A percentile compares a stretch with the other conserved stretches of the same genome.
phyloP scores from a whole-genome alignment of 345 rosid genomes.

The Erucastrum elatum region DNA sequence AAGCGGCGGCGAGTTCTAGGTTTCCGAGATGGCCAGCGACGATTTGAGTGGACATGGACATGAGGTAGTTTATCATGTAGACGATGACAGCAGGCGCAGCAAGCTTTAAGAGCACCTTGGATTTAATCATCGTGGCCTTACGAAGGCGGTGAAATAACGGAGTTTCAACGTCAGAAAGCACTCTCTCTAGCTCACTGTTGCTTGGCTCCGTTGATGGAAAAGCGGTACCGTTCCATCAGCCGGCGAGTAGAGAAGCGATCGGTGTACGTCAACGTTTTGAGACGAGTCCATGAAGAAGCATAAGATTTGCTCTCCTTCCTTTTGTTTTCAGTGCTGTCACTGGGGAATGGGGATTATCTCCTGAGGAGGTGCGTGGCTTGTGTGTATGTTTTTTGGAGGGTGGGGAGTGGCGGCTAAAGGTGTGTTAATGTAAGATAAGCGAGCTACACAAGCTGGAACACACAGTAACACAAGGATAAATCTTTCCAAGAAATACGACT shows the following conservation, averaged over 20 bases:
- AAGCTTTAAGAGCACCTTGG: constrained; percentile 47
- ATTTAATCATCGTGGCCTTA: constrained; percentile 32
- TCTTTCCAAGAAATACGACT: too few species aligned
- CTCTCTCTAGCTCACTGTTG: constrained; percentile 30
- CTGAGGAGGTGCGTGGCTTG: neutral
- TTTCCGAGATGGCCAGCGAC: constrained; percentile 64
- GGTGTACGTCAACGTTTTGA: constrained; percentile 2
- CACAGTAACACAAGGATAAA: too few species aligned
- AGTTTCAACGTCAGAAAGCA: constrained; percentile 31
- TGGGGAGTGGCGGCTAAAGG: neutral
- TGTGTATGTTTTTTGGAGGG: neutral
- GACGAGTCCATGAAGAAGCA: constrained; percentile 30
- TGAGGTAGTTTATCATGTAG: constrained; percentile 56
- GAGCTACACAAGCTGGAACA: too few species aligned
- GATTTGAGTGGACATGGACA: constrained; percentile 63
- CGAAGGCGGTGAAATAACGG: constrained; percentile 24
- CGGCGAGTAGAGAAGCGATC: constrained; percentile 13
- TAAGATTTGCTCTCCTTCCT: neutral
- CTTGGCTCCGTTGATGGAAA: constrained; percentile 1
- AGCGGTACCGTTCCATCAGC: neutral
- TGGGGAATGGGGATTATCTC: neutral
- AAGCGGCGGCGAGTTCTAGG: constrained; percentile 63
- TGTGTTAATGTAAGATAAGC: too few species aligned
- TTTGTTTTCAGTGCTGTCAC: neutral
- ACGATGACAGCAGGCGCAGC: constrained; percentile 59